These are phyloP conservation scores for Scytalidium sp. DNA, from an alignment of 2,329 filamentous ascomycete genomes.

Conservation along the genomic window DNA sequence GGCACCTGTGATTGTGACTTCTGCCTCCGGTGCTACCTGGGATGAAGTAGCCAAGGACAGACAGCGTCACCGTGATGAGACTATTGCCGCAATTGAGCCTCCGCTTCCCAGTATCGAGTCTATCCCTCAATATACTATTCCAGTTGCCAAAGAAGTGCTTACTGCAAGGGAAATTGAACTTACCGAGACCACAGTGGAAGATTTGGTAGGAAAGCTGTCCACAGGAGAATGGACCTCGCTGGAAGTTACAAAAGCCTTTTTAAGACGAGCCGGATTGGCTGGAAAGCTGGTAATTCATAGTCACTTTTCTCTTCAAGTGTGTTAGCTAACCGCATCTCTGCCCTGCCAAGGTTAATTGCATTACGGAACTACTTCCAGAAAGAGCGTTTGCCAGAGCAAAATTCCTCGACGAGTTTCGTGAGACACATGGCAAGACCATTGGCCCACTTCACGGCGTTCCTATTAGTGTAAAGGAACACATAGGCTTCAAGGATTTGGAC, in stretches of 20 bases:
- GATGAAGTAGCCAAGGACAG: slow-evolving; percentile 42
- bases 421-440: slow-evolving; percentile 25
- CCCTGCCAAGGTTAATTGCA: slow-evolving; percentile 36
- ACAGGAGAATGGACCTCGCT: slow-evolving; percentile 39
- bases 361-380: slow-evolving; percentile 38
- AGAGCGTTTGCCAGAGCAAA: slow-evolving; percentile 28
- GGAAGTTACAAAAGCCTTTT: slow-evolving; percentile 48
- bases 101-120: slow-evolving; percentile 32
- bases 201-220: slow-evolving; percentile 43
- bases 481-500: slow-evolving; percentile 45
- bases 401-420: slow-evolving; percentile 30
- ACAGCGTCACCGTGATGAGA: slow-evolving; percentile 42
- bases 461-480: slow-evolving; percentile 50
- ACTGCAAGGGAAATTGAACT: slow-evolving; percentile 44
- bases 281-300: slow-evolving; percentile 39
- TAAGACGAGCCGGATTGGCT: slow-evolving; percentile 51
- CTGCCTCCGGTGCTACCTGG: slow-evolving; percentile 35
- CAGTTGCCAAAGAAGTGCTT: slow-evolving; percentile 42
- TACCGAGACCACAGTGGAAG: slow-evolving; percentile 43
- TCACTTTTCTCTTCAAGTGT: neutral
- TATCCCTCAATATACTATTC: slow-evolving; percentile 41
- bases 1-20: slow-evolving; percentile 22
- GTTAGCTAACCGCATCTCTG: neutral
- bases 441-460: slow-evolving; percentile 43
- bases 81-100: slow-evolving; percentile 38